Base-by-base conservation (phyloP, 495 filamentous ascomycete genomes). In the Podospora didyma region DNA sequence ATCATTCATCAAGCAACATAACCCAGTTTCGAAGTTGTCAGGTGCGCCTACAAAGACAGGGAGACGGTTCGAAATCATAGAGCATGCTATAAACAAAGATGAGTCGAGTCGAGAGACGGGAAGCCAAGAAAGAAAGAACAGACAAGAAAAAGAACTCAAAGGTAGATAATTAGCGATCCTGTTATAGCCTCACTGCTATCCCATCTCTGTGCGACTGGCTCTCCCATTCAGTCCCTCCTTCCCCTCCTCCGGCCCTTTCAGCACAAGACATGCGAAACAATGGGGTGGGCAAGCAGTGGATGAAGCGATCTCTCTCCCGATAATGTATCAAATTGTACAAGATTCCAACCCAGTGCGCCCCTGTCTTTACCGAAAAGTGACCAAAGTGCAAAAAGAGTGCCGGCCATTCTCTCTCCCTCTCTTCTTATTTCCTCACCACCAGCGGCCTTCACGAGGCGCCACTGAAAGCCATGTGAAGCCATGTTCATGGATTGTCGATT, bases 241-340 rank as follows among this genome's bases (percentile, higher is more conserved):
- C 6, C 46, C 47, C 37, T 20, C 21, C 47, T 49, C 26, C 49
- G 31, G 42, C 14, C 52, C 47, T 46, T 46, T 49, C 45, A 49
- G 21, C 57, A 53, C 41, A 61, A 61, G 47, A 68, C 51, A 53
- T 23, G 44, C 45, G 39, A 31, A 50, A 57, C 35, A 56, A 56
- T 35, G 24, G 31, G 49, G 45, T 46, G 46, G 57, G 58, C 63
- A 65, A 62, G 58, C 55, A 69, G 61, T 56, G 58, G 59, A 57
- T 65, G 44, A 56, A 61, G 53, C 54, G 57, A 62, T 66, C 61
- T 69, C 26, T 31, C 66, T 68, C 69, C 67, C 64, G 63, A 59
- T 62, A 70, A 71, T 69, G 66, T 72, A 73, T 72, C 73, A 76
- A 75, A 75, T 73, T 75, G 72, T 78, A 76, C 75, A 75, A 73